A percentile compares a stretch with the other conserved stretches of the same genome.
Evolutionary conservation across 192 early-diverging fungal genomes (phyloP).

Genomic region (Coemansia sp.): DNA sequence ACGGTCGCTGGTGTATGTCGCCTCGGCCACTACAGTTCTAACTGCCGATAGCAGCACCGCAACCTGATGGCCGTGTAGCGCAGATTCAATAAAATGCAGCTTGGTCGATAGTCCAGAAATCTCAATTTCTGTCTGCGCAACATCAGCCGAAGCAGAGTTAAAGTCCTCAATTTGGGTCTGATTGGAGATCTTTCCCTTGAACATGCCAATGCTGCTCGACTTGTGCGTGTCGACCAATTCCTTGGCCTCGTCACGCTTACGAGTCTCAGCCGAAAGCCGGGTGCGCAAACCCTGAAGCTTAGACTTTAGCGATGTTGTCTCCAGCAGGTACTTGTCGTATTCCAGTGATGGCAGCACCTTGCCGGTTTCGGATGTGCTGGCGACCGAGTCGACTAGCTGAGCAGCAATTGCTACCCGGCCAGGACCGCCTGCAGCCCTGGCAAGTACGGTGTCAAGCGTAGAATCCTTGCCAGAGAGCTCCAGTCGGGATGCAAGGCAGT

Average conservation of each 20-base stretch:
- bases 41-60: slow-evolving; percentile 37
- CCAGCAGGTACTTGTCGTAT: slow-evolving; percentile 29
- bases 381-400: slow-evolving; percentile 17
- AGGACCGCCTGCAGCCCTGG: neutral
- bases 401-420: slow-evolving; percentile 7
- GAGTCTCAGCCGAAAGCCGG: slow-evolving; percentile 29
- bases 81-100: slow-evolving; percentile 25
- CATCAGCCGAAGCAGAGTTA: slow-evolving; percentile 20
- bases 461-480: neutral
- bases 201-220: slow-evolving; percentile 27
- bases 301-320: slow-evolving; percentile 23
- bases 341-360: slow-evolving; percentile 29
- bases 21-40: slow-evolving; percentile 28
- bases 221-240: slow-evolving; percentile 14
- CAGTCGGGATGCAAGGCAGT: slow-evolving; percentile 1
- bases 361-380: slow-evolving; percentile 4
- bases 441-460: slow-evolving; percentile 13
- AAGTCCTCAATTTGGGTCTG: slow-evolving; percentile 33
- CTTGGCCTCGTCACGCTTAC: slow-evolving; percentile 36
- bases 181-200: slow-evolving; percentile 31
- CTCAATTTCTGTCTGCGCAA: slow-evolving; percentile 32
- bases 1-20: slow-evolving; percentile 3
- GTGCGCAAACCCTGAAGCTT: slow-evolving; percentile 27
- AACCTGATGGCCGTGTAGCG: slow-evolving; percentile 40
- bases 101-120: slow-evolving; percentile 28